These are phyloP conservation scores for Otatea glauca DNA, from an alignment of 176 grass and related monocot genomes.

Conservation along the genomic window DNA sequence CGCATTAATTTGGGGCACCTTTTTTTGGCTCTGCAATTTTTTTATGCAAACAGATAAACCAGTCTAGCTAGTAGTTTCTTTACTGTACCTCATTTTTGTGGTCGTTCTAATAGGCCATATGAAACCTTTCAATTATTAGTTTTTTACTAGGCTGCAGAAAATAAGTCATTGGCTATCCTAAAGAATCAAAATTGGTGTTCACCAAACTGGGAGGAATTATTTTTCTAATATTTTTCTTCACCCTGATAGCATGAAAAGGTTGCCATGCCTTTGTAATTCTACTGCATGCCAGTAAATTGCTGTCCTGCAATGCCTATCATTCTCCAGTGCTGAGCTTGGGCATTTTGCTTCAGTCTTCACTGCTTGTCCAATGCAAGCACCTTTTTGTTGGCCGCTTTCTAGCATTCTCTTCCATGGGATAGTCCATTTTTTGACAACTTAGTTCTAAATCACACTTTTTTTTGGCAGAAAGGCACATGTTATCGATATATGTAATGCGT, in stretches of 20 bases:
- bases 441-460: not conserved
- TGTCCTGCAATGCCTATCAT: conserved; percentile 3
- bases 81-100: not conserved
- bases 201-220: not conserved
- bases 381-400: not conserved
- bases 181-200: not conserved
- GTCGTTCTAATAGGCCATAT: not conserved
- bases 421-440: conserved; percentile 10
- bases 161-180: not conserved
- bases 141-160: not conserved
- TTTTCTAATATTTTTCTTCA: not conserved
- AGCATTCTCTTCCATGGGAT: not conserved
- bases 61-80: not conserved
- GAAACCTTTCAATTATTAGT: not conserved
- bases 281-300: not conserved
- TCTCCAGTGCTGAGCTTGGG: not conserved
- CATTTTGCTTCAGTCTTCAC: not conserved
- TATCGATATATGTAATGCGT: conserved; percentile 22
- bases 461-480: not conserved
- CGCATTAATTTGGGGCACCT: not conserved
- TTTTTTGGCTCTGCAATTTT: not conserved
- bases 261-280: not conserved
- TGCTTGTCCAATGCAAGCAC: not conserved
- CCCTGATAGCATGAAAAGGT: not conserved
- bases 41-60: not conserved